Conservation (phyloP, 306 rosid genomes). For the Betula pendula region DNA sequence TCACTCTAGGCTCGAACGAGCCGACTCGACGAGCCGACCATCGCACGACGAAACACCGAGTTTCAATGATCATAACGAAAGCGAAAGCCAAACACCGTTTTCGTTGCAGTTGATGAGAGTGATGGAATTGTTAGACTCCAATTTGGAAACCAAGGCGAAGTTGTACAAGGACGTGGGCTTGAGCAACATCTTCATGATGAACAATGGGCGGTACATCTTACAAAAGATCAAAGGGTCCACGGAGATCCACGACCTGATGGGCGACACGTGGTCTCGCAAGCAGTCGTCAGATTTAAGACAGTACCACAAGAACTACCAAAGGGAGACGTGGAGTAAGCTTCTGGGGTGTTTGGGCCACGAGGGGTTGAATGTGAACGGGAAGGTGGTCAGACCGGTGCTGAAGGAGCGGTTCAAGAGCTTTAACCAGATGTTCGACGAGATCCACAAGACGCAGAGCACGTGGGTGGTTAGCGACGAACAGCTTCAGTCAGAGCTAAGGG, state of each 20-base stretch:
- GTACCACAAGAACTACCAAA: constrained; percentile 74
- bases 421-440: constrained; percentile 74
- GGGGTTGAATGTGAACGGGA: constrained; percentile 62
- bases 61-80: background rate
- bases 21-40: constrained; percentile 46
- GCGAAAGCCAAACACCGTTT: constrained; percentile 40
- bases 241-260: constrained; percentile 65
- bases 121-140: constrained; percentile 65
- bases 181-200: constrained; percentile 80
- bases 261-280: constrained; percentile 73
- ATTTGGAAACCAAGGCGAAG: constrained; percentile 57
- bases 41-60: constrained; percentile 11
- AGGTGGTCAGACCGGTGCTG: constrained; percentile 62
- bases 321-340: constrained; percentile 76
- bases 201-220: constrained; percentile 84
- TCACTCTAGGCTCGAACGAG: constrained; percentile 43
- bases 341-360: constrained; percentile 58
- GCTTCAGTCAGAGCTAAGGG: constrained; percentile 88
- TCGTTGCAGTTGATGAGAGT: constrained; percentile 43
- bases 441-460: constrained; percentile 82
- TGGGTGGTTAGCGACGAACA: constrained; percentile 95
- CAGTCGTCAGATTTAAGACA: constrained; percentile 60
- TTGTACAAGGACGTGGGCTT: constrained; percentile 61
- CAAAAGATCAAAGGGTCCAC: constrained; percentile 69
- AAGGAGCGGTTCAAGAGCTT: constrained; percentile 91